These are phyloP conservation scores for Yamadazyma endophytica DNA, from an alignment of 805 yeast species.

Conservation along the genomic window DNA sequence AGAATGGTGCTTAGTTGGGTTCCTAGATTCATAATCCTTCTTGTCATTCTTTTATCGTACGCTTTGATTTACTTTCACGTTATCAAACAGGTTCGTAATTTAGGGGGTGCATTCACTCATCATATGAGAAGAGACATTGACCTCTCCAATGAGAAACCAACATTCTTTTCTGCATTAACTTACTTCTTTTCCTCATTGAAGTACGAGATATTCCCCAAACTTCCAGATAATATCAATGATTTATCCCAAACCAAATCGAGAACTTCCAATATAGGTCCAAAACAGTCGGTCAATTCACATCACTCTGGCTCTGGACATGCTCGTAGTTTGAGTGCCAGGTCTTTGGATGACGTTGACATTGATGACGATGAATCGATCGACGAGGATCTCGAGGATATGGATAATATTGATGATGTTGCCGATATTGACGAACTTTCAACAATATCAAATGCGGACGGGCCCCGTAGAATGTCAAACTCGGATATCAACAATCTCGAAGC, in stretches of 20 bases:
- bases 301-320: no score
- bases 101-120: slow-evolving; percentile 45
- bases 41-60: slow-evolving; percentile 62
- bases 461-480: no score
- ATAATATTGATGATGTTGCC: no score
- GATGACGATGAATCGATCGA: slow-evolving; percentile 23
- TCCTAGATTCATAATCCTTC: slow-evolving; percentile 66
- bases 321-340: no score
- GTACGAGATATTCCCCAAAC: slow-evolving; percentile 23
- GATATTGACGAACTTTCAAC: no score
- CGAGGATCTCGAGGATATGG: slow-evolving; percentile 10
- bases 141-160: slow-evolving; percentile 19
- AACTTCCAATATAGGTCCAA: slow-evolving; percentile 3
- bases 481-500: no score
- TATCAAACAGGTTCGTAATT: slow-evolving; percentile 51
- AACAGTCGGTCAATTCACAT: slow-evolving; percentile 1
- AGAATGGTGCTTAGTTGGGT: slow-evolving; percentile 74
- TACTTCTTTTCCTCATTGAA: slow-evolving; percentile 22
- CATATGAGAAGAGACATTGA: slow-evolving; percentile 6
- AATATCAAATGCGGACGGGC: no score
- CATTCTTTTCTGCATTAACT: slow-evolving; percentile 29
- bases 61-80: slow-evolving; percentile 71
- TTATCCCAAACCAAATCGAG: neutral
- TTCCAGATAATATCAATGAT: slow-evolving; percentile 20
- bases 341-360: slow-evolving; percentile 18